These are phyloP conservation scores for Plectosphaerella sp. DNA, from an alignment of 2,329 filamentous ascomycete species.

Conservation along the genomic window DNA sequence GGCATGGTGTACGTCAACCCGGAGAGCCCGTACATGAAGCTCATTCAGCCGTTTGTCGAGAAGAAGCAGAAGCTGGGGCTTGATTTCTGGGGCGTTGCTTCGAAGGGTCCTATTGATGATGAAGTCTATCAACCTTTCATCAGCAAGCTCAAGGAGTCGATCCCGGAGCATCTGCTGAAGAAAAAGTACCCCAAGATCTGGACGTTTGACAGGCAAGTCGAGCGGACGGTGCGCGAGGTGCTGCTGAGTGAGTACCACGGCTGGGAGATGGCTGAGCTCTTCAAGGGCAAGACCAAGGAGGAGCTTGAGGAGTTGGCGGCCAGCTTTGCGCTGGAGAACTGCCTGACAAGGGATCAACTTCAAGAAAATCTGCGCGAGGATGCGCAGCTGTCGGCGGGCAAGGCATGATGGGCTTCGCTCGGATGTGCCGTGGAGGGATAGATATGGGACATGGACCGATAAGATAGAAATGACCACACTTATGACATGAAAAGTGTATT, in stretches of 20 bases:
- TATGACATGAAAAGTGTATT: no score
- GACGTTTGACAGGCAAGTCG: constrained; percentile 45
- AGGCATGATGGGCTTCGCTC: no score
- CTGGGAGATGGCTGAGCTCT: constrained; percentile 52
- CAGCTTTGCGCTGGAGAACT: constrained; percentile 49
- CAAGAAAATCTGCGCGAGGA: constrained; percentile 45
- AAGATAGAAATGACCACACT: no score
- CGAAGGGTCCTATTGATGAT: constrained; percentile 19
- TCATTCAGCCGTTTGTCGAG: constrained; percentile 45
- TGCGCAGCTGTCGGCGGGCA: constrained; percentile 16
- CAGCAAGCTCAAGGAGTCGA: constrained; percentile 35
- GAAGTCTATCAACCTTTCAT: constrained; percentile 36
- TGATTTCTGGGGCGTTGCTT: constrained; percentile 46
- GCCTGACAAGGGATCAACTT: constrained; percentile 43
- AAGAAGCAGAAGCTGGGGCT: constrained; percentile 51
- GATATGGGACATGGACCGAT: no score
- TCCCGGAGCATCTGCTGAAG: constrained; percentile 35
- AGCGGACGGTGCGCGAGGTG: constrained; percentile 33
- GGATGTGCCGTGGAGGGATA: no score
- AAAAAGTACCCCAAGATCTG: constrained; percentile 44
- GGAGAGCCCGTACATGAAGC: constrained; percentile 42
- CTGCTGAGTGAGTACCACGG: constrained; percentile 43
- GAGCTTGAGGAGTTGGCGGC: constrained; percentile 50
- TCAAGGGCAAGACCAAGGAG: constrained; percentile 41
- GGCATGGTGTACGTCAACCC: constrained; percentile 48